A percentile compares a stretch with the other conserved stretches of the same genome.
Evolutionary conservation across 805 yeast genomes (phyloP).

Genomic region (Candida andamanensis): DNA sequence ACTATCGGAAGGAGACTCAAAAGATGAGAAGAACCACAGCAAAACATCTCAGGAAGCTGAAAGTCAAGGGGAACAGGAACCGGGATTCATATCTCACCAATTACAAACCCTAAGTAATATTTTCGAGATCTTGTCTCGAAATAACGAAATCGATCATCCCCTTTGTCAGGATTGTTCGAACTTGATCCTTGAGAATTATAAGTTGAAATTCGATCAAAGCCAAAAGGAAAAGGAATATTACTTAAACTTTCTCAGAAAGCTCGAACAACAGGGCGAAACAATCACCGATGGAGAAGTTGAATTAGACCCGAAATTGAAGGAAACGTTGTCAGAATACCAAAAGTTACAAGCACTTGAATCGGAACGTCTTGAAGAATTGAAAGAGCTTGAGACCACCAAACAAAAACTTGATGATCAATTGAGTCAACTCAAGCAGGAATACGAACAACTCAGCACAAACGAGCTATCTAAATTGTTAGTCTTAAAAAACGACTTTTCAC

Average conservation of each 20-base stretch:
- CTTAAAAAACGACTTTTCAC: conserved; percentile 50
- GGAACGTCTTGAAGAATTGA: conserved; percentile 26
- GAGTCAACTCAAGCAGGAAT: conserved; percentile 36
- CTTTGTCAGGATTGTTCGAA: conserved; percentile 84
- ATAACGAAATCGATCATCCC: conserved; percentile 76
- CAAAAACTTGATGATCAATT: conserved; percentile 46
- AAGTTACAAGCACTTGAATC: conserved; percentile 36
- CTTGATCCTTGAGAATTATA: conserved; percentile 57
- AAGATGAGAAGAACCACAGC: conserved; percentile 1
- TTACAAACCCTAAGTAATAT: conserved; percentile 55
- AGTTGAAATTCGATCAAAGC: conserved; percentile 63
- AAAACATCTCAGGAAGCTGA: conserved; percentile 4
- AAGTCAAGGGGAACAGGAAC: conserved; percentile 7
- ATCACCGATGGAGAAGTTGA: conserved; percentile 10
- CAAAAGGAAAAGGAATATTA: conserved; percentile 77
- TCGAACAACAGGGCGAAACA: conserved; percentile 35
- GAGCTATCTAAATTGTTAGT: conserved; percentile 45
- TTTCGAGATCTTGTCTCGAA: conserved; percentile 62
- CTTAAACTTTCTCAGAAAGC: conserved; percentile 62
- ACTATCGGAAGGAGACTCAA: conserved; percentile 13
- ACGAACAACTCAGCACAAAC: conserved; percentile 25
- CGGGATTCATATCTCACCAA: conserved; percentile 36
- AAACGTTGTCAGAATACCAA: conserved; percentile 43
- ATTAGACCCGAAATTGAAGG: conserved; percentile 35
- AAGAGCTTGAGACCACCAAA: conserved; percentile 38